Evolutionary conservation across 2,329 filamentous ascomycete genomes (phyloP).

Genomic region (Ambrosiella beaveri): DNA sequence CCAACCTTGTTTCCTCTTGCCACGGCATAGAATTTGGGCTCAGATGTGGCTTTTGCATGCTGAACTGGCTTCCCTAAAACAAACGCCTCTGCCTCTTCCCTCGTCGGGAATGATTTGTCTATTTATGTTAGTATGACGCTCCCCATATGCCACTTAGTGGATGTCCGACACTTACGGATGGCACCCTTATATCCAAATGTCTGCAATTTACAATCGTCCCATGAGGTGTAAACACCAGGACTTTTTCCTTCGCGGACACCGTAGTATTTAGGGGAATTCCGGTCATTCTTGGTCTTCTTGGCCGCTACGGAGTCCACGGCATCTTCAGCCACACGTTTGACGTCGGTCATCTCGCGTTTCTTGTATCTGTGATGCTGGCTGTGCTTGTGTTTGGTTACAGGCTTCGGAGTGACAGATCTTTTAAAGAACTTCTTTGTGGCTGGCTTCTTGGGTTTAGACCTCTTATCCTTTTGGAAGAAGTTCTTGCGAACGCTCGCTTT

Average conservation of each 20-base stretch:
- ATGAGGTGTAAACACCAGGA: conserved; percentile 45
- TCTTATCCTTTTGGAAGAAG: no score
- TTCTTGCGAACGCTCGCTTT: no score
- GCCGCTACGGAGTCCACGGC: neutral
- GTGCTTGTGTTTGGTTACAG: no score
- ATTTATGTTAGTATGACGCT: conserved; percentile 3
- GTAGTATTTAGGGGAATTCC: conserved; percentile 36
- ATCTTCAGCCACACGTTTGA: neutral
- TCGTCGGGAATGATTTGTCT: conserved; percentile 67
- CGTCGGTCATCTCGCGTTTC: neutral
- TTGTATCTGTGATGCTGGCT: neutral
- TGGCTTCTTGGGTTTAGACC: no score
- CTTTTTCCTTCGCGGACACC: conserved; percentile 39
- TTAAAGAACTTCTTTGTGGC: no score
- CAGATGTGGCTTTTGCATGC: conserved; percentile 24
- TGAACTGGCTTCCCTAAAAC: conserved; percentile 35
- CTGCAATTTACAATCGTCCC: conserved; percentile 43
- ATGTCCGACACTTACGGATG: conserved; percentile 37
- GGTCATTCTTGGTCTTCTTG: neutral
- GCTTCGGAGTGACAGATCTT: no score
- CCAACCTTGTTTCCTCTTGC: conserved; percentile 41
- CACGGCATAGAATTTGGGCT: conserved; percentile 38
- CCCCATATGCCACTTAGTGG: neutral
- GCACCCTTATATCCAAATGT: conserved; percentile 46
- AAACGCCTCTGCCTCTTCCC: conserved; percentile 64